These are phyloP conservation scores for Pythium pyrilobum DNA, from an alignment of 352 stramenopile species.

Conservation along the genomic window DNA sequence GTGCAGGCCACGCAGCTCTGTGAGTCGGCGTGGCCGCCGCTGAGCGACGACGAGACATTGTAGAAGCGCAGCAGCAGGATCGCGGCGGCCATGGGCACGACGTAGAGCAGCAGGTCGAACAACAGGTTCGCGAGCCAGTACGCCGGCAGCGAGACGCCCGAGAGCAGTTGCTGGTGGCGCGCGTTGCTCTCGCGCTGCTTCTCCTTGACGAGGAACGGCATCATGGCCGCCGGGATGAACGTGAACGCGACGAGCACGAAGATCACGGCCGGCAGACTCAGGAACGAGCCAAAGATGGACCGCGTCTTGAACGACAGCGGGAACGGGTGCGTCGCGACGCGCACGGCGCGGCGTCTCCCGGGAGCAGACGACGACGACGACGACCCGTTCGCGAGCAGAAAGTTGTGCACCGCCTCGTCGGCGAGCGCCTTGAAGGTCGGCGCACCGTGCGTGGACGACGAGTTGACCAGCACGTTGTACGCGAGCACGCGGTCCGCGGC, in stretches of 20 bases:
- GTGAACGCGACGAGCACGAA: constrained; percentile 91
- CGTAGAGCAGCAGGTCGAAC: constrained; percentile 90
- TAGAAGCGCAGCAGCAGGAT: constrained; percentile 50
- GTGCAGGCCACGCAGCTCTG: constrained; percentile 31
- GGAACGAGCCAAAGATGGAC: constrained; percentile 53
- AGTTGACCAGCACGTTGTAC: constrained; percentile 68
- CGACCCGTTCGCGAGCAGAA: constrained; percentile 22
- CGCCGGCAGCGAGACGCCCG: constrained; percentile 87
- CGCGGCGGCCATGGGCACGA: constrained; percentile 59
- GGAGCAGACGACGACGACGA: too few species aligned
- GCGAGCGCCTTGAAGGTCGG: constrained; percentile 55
- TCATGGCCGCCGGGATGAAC: constrained; percentile 91
- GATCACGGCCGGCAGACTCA: constrained; percentile 71
- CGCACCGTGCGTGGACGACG: constrained; percentile 36
- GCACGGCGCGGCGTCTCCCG: background rate
- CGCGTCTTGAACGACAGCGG: constrained; percentile 49
- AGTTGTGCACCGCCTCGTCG: constrained; percentile 53
- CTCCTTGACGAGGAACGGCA: constrained; percentile 96
- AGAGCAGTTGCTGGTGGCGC: constrained; percentile 96
- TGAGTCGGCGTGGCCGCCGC: constrained; percentile 8
- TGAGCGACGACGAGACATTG: constrained; percentile 50
- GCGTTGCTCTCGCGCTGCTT: constrained; percentile 88
- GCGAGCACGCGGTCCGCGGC: constrained; percentile 27
- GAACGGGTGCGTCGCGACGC: constrained; percentile 49
- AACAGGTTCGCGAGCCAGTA: constrained; percentile 97